Evolutionary conservation across 2,329 filamentous ascomycete genomes (phyloP).

Genomic region (Penicillium rolfsii): DNA sequence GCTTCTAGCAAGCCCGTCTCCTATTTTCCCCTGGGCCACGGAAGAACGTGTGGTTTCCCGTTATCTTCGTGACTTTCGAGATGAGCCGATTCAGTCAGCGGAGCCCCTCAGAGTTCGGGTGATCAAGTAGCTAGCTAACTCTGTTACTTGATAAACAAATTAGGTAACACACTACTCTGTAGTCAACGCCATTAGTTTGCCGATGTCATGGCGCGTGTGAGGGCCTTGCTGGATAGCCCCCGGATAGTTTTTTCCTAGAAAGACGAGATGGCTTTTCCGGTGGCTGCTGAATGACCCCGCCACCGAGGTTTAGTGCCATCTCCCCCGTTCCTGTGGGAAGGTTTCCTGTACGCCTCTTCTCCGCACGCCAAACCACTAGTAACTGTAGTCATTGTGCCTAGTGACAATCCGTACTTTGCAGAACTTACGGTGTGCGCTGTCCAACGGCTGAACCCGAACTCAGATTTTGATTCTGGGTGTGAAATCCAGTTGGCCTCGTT

Average conservation of each 20-base stretch:
- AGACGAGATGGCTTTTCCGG: slow-evolving; percentile 2
- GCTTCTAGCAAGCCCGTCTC: background rate
- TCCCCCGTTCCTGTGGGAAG: slow-evolving; percentile 9
- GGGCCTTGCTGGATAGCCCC: background rate
- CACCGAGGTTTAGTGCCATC: slow-evolving; percentile 19
- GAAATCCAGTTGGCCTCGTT: background rate
- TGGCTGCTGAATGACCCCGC: slow-evolving; percentile 18
- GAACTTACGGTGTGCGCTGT: slow-evolving; percentile 30
- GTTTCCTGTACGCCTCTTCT: slow-evolving; percentile 6
- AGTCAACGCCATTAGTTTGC: background rate
- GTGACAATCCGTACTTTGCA: slow-evolving; percentile 1
- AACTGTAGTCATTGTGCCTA: background rate
- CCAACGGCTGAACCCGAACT: background rate
- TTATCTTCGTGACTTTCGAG: background rate
- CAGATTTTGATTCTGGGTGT: background rate
- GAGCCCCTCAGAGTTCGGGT: slow-evolving; percentile 13
- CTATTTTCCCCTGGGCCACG: background rate
- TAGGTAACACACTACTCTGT: background rate
- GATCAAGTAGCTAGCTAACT: background rate
- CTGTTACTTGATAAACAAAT: background rate
- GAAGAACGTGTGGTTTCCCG: slow-evolving; percentile 3
- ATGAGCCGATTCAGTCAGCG: slow-evolving; percentile 3
- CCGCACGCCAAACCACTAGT: background rate
- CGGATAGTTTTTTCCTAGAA: slow-evolving; percentile 11
- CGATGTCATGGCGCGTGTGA: background rate